Conservation (phyloP, 192 early-diverging fungal genomes). For the Dispira simplex region DNA sequence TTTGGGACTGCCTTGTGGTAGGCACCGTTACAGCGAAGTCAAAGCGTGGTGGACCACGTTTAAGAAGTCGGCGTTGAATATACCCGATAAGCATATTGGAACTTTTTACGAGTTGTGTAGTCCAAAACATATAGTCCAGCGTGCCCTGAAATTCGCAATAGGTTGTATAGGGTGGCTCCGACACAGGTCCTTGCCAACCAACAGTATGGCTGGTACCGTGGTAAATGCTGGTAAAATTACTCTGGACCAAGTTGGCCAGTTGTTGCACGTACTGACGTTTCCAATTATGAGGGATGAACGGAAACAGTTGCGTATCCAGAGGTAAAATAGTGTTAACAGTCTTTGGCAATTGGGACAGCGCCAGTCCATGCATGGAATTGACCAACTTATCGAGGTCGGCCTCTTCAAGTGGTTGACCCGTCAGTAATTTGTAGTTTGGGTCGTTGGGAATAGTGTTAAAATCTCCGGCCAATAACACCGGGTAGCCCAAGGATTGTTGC, state of each 20-base stretch:
- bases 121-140: slow-evolving; percentile 5
- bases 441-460: slow-evolving; percentile 3
- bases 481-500: not conserved
- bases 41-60: not conserved
- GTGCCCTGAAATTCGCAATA: slow-evolving; percentile 10
- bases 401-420: not conserved
- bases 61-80: too few relatives aligned
- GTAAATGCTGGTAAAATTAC: not conserved
- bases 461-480: slow-evolving; percentile 2
- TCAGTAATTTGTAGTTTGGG: not conserved
- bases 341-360: not conserved
- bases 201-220: not conserved
- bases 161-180: slow-evolving; percentile 8
- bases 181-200: not conserved
- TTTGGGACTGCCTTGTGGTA: not conserved
- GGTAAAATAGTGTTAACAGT: not conserved
- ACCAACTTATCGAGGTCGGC: not conserved
- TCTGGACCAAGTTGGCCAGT: not conserved
- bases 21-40: not conserved
- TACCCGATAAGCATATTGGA: not conserved
- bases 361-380: not conserved
- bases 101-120: not conserved
- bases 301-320: not conserved
- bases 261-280: not conserved
- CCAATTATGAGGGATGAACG: not conserved